Conservation (phyloP, 2,329 filamentous ascomycete species). For the Emericellopsis cladophorae region DNA sequence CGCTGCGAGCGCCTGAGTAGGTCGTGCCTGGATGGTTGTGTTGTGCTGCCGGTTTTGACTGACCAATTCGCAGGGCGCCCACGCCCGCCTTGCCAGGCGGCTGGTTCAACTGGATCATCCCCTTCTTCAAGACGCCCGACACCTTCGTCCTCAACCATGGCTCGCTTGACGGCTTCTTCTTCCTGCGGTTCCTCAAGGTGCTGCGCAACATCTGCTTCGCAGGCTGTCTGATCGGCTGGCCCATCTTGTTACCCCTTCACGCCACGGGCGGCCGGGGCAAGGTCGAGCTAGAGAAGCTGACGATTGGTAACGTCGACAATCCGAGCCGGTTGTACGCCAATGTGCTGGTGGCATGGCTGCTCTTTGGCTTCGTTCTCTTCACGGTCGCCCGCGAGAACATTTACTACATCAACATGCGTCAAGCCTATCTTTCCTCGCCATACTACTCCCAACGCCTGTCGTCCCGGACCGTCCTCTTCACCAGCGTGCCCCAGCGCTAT, state of each 20-base stretch:
- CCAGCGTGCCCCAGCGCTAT: slow-evolving; percentile 69
- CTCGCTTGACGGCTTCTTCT: slow-evolving; percentile 83
- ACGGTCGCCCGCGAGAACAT: slow-evolving; percentile 79
- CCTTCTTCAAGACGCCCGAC: slow-evolving; percentile 59
- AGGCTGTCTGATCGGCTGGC: slow-evolving; percentile 76
- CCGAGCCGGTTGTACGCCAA: slow-evolving; percentile 64
- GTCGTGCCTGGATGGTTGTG: slow-evolving; percentile 3
- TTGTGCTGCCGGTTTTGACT: background rate
- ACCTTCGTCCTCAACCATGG: slow-evolving; percentile 78
- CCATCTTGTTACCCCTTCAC: slow-evolving; percentile 76
- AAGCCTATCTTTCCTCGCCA: slow-evolving; percentile 81
- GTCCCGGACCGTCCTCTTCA: slow-evolving; percentile 80
- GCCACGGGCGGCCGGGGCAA: slow-evolving; percentile 60
- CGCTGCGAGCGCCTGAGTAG: slow-evolving; percentile 30
- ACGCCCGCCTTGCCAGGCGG: slow-evolving; percentile 47
- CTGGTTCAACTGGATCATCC: slow-evolving; percentile 52
- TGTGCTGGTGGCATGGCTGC: slow-evolving; percentile 67
- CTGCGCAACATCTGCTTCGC: slow-evolving; percentile 76
- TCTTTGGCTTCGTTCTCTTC: slow-evolving; percentile 74
- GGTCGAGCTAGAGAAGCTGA: slow-evolving; percentile 61
- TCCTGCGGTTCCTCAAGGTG: slow-evolving; percentile 58
- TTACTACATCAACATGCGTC: slow-evolving; percentile 84
- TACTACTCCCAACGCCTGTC: slow-evolving; percentile 77
- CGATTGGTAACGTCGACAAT: slow-evolving; percentile 62
- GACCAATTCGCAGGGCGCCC: slow-evolving; percentile 30